Evolutionary conservation across 495 filamentous ascomycete species (phyloP).

Genomic region (Penicillium flavigenum): DNA sequence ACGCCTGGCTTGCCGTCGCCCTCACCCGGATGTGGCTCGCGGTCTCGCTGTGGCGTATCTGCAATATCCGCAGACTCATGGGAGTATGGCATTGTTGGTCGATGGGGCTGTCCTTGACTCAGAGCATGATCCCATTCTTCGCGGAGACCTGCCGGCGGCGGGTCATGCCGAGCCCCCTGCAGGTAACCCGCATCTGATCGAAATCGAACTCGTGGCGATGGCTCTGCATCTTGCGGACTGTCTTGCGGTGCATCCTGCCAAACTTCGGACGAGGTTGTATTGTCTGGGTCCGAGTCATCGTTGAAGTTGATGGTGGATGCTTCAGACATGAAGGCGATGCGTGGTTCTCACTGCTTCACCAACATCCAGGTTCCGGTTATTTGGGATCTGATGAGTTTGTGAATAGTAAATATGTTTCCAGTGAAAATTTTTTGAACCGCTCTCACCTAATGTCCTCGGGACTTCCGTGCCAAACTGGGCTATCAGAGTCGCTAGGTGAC

Average conservation of each 20-base stretch:
- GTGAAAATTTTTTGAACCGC: background rate
- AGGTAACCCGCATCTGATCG: slow-evolving; percentile 11
- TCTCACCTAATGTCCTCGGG: background rate
- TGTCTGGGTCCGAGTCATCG: slow-evolving; percentile 1
- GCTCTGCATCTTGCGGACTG: background rate
- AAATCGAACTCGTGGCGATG: slow-evolving; percentile 22
- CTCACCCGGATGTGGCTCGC: slow-evolving; percentile 5
- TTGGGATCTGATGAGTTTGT: background rate
- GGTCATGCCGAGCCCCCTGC: background rate
- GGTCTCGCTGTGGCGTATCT: slow-evolving; percentile 17
- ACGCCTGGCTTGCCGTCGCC: background rate
- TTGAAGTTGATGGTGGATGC: slow-evolving; percentile 4
- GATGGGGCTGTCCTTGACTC: slow-evolving; percentile 13
- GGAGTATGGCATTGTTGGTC: slow-evolving; percentile 16
- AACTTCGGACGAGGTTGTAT: slow-evolving; percentile 1
- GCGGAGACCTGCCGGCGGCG: background rate
- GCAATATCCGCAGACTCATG: slow-evolving; percentile 22
- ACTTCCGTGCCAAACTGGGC: background rate
- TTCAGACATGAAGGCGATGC: slow-evolving; percentile 3
- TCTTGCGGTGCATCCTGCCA: background rate
- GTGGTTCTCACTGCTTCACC: slow-evolving; percentile 2
- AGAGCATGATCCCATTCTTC: slow-evolving; percentile 17
- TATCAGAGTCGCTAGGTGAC: slow-evolving; percentile 13
- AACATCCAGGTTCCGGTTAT: slow-evolving; percentile 1
- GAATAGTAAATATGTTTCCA: background rate